These are phyloP conservation scores for Penicillium pulvis DNA, from an alignment of 495 filamentous ascomycete genomes.

Conservation along the genomic window DNA sequence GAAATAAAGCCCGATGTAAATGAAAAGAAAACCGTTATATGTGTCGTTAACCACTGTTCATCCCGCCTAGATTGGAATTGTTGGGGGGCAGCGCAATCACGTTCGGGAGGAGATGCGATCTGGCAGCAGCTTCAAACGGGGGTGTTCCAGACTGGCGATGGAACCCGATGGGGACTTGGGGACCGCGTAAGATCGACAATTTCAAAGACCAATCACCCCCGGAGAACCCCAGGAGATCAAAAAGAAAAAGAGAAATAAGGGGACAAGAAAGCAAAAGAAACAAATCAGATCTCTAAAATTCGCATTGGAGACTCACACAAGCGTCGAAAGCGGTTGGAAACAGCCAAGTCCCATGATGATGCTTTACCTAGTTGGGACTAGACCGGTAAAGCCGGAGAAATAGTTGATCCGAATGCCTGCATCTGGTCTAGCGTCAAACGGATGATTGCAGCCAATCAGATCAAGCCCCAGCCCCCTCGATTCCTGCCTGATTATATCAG, in stretches of 20 bases:
- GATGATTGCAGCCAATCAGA: constrained; percentile 1
- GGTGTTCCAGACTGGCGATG: constrained; percentile 19
- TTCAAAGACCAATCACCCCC: background rate
- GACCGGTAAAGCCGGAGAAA: constrained; percentile 23
- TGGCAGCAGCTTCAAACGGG: constrained; percentile 33
- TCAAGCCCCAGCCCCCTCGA: constrained; percentile 28
- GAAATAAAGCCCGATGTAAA: constrained; percentile 20
- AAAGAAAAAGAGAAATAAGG: background rate
- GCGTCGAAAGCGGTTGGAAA: constrained; percentile 18
- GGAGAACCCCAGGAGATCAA: background rate
- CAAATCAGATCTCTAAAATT: background rate
- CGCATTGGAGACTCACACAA: constrained; percentile 5
- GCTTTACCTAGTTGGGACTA: constrained; percentile 33
- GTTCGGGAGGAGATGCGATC: constrained; percentile 32
- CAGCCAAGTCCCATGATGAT: constrained; percentile 36
- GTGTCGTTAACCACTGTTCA: constrained; percentile 31
- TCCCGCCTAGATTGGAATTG: constrained; percentile 31
- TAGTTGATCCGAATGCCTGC: constrained; percentile 19
- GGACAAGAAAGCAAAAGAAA: background rate
- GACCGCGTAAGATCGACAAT: constrained; percentile 7
- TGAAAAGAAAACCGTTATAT: constrained; percentile 15
- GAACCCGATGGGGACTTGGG: constrained; percentile 13
- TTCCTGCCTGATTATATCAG: constrained; percentile 21
- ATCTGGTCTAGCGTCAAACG: constrained; percentile 20
- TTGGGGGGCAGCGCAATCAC: constrained; percentile 19